phyloP scores from a whole-genome alignment of 2,329 filamentous ascomycete genomes.

The Myotisia sp. region DNA sequence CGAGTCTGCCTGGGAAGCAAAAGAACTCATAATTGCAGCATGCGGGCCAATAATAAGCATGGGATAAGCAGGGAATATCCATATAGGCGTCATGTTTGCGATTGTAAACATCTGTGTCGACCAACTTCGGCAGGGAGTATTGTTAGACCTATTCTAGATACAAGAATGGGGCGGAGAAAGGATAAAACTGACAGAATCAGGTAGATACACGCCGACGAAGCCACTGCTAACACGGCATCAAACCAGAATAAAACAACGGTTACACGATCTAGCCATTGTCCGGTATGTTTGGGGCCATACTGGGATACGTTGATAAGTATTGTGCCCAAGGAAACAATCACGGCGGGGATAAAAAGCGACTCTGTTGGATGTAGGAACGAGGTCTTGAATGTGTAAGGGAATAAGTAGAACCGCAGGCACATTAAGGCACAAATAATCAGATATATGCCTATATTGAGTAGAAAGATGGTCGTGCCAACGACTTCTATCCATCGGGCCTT shows the following conservation, averaged over 20 bases:
- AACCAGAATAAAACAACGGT: conserved; percentile 63
- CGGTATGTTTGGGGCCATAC: conserved; percentile 52
- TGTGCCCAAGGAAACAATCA: conserved; percentile 55
- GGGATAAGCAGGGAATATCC: conserved; percentile 78
- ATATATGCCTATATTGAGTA: conserved; percentile 52
- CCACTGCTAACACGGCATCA: conserved; percentile 53
- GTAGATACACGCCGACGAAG: conserved; percentile 57
- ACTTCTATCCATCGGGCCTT: conserved; percentile 28
- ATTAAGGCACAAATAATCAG: conserved; percentile 50
- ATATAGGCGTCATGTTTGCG: conserved; percentile 72
- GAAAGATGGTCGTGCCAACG: conserved; percentile 47
- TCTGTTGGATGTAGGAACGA: conserved; percentile 67
- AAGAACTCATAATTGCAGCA: conserved; percentile 44
- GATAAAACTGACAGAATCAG: conserved; percentile 45
- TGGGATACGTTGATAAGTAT: conserved; percentile 66
- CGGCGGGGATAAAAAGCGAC: conserved; percentile 60
- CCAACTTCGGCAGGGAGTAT: conserved; percentile 37
- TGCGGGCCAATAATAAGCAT: conserved; percentile 63
- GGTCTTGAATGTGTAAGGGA: conserved; percentile 54
- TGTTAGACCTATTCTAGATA: too few relatives aligned
- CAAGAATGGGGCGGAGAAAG: background rate
- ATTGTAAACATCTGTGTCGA: conserved; percentile 56
- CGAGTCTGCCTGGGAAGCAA: conserved; percentile 30
- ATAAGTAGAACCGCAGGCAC: conserved; percentile 52
- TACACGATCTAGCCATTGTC: conserved; percentile 44